Evolutionary conservation across 2,329 filamentous ascomycete species (phyloP), one percentile per base, ranked within the genome.

Genomic region (Phyllosticta capitalensis): DNA sequence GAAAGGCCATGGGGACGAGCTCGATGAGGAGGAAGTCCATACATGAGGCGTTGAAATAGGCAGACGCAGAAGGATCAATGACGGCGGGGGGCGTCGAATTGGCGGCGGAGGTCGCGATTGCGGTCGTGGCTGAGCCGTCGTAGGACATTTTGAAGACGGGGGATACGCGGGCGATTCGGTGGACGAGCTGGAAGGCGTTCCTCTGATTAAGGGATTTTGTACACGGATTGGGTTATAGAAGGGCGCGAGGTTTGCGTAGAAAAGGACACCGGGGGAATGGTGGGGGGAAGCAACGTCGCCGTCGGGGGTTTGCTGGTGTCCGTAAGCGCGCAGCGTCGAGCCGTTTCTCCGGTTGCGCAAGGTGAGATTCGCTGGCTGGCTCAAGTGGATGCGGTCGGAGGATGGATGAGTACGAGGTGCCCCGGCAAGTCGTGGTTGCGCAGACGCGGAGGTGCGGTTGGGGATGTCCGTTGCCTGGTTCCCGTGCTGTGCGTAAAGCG

Each of bases 1-100:
- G 86, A 74, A 95, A 90, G 5, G 92, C 89, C 79, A 97, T 87
- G 48, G 94, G 94, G 17, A 99, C 94, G 59, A 99, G 84, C 78
- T 99, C 94, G 71, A 97, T 97, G 67, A 99, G 83, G 60, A 99
- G 83, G 67, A 99, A 88, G 75, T 99, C 94, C 67, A 99, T 85
- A 72, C 89, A 91, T 54, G 92, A 94, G 60, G 87, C 84, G 76
- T 83, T 87, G 67, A 96, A 81, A 76, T 92, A 89, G 62, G 85
- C 84, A 12, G 52, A 21, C 22, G 51, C 52, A 7, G 51, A 24
- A 45, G 38, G 38, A 6, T 45, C 38, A 17, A 54, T 51, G 38
- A n/a, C 54, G 9, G 52, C 30, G 14, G 38, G 17, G 52, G 52
- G 19, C n/a, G 56, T 38, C 14, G 52, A n/a, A n/a, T 45, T 45